Base-by-base conservation (phyloP, 495 filamentous ascomycete genomes). In the Physcia stellaris region DNA sequence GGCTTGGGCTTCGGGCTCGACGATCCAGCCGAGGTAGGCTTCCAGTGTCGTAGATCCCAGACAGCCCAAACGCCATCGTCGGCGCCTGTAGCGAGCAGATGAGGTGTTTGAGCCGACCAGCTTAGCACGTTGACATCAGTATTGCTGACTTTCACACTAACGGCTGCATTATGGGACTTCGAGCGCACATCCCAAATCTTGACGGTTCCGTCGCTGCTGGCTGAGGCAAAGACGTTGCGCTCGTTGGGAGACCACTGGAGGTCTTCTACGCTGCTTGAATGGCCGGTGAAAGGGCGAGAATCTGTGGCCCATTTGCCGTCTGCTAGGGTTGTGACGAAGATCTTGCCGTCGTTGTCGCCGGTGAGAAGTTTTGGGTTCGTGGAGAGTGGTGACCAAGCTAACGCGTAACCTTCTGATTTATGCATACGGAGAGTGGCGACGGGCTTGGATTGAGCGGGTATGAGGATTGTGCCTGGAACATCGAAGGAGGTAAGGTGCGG, bases 31-130 rank as follows among this genome's bases (percentile, higher is more conserved):
- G 56, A 44, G n/a, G 48, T 43, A 1, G 82, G 77, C 60, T 93
- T 94, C 81, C 90, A 96, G 49, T 88, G 81, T 41, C 90, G 72
- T 48, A 98, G 59, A 58, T 98, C 90, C 90, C 90, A 98, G 10
- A 95, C 86, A 0, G 75, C 85, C 86, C 87, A 96, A 22, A 79
- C 77, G 4, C 90, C 90, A 53, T 95, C 86, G 49, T 98, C 90
- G 21, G 83, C 85, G 18, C 90, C 90, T 2, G 87, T 87, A 0
- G 90, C 86, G 9, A 98, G 74, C 4, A 98, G 73, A 55, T 95
- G 82, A 15, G 76, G 73, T 1, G 85, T 92, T 53, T 83, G 74
- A 27, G 73, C 71, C 19, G 83, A 88, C 90, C 90, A 98, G 41
- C 79, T 86, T 62, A 95, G 80, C 22, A 98, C 90, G 50, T 98